Conservation (phyloP, 192 early-diverging fungal species). For the Umbelopsis sp. region DNA sequence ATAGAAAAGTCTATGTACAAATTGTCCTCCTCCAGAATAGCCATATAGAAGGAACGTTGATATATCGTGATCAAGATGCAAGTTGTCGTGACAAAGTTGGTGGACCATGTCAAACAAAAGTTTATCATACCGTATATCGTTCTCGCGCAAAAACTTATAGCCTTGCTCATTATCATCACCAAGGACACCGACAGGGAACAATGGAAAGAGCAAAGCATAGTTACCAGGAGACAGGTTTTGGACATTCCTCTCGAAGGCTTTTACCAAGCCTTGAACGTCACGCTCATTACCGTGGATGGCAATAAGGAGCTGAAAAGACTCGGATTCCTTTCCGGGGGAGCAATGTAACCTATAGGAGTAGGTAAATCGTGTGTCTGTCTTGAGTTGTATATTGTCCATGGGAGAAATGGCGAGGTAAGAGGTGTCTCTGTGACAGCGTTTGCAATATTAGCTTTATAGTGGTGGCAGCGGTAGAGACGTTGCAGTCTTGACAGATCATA, state of each 20-base stretch:
- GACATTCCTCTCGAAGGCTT: background rate
- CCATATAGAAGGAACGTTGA: background rate
- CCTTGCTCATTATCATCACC: background rate
- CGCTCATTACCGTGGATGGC: background rate
- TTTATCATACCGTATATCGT: background rate
- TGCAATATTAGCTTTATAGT: background rate
- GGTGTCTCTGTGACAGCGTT: background rate
- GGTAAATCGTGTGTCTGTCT: background rate
- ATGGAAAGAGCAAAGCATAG: background rate
- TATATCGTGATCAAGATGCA: background rate
- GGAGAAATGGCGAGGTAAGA: background rate
- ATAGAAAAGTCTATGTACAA: constrained; percentile 9
- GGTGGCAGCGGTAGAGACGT: too few relatives aligned
- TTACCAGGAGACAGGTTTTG: background rate
- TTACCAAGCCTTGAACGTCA: background rate
- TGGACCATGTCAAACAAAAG: constrained; percentile 3
- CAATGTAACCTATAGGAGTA: background rate
- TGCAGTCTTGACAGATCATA: too few relatives aligned
- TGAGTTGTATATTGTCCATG: background rate
- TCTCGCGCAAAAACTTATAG: background rate
- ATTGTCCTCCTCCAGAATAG: constrained; percentile 7
- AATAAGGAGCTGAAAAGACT: background rate
- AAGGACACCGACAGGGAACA: background rate
- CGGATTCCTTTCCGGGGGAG: background rate
- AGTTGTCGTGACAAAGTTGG: background rate